Conservation (phyloP, 2,329 filamentous ascomycete species). For the Apiospora saccharicola region DNA sequence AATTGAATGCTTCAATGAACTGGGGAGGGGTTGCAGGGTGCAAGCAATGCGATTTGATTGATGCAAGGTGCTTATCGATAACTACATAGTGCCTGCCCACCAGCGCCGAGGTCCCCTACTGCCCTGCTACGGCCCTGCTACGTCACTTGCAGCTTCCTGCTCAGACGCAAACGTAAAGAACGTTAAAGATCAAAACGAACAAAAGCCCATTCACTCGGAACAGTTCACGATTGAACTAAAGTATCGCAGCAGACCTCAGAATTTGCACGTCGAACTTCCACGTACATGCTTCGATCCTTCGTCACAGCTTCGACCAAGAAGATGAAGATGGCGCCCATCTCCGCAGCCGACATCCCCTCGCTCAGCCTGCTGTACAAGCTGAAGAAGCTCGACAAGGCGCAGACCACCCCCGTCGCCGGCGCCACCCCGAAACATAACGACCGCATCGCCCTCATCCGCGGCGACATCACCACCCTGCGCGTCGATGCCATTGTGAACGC, state of each 20-base stretch:
- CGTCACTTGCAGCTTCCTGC: too few species aligned
- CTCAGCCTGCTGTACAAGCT: constrained; percentile 71
- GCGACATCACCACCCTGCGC: constrained; percentile 82
- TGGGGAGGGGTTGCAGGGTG: too few species aligned
- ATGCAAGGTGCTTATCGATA: too few species aligned
- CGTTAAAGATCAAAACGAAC: background rate
- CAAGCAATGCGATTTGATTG: too few species aligned
- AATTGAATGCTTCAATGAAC: too few species aligned
- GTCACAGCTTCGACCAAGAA: background rate
- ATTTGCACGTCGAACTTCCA: background rate
- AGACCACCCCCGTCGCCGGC: constrained; percentile 33
- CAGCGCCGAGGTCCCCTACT: too few species aligned
- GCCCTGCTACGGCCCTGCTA: too few species aligned
- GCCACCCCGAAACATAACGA: constrained; percentile 63
- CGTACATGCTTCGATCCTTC: constrained; percentile 12
- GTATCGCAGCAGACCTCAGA: background rate
- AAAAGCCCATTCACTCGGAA: background rate
- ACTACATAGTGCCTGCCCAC: too few species aligned
- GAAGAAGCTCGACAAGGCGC: constrained; percentile 50
- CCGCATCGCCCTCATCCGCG: constrained; percentile 72
- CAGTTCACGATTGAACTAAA: background rate
- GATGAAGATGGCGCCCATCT: constrained; percentile 7
- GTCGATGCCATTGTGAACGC: constrained; percentile 93
- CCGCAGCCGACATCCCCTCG: constrained; percentile 65
- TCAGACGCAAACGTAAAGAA: background rate